Conservation (phyloP, 495 filamentous ascomycete genomes). For the Penicillium dipodomyicola region DNA sequence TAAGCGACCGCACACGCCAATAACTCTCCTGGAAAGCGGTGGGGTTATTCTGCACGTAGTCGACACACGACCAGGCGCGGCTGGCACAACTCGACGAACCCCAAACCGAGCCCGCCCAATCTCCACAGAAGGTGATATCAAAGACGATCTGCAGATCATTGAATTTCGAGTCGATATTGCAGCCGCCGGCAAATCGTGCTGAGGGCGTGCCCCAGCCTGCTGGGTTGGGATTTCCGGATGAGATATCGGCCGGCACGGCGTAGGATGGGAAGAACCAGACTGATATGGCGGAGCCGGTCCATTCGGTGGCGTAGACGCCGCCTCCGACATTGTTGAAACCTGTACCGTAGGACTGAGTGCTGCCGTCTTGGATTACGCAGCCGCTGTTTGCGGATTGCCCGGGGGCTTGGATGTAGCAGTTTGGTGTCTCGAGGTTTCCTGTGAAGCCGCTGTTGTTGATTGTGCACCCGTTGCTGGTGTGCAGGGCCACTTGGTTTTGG, state of each 20-base stretch:
- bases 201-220: constrained; percentile 56
- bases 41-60: constrained; percentile 63
- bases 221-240: constrained; percentile 51
- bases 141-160: constrained; percentile 63
- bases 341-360: constrained; percentile 47
- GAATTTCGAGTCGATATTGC: constrained; percentile 61
- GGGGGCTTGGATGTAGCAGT: constrained; percentile 54
- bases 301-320: constrained; percentile 64
- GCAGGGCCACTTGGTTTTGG: constrained; percentile 62
- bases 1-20: constrained; percentile 65
- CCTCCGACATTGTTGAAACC: constrained; percentile 58
- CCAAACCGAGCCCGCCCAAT: constrained; percentile 57
- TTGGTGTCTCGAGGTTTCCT: constrained; percentile 36
- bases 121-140: constrained; percentile 68
- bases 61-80: constrained; percentile 52
- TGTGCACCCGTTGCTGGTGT: constrained; percentile 59
- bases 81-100: constrained; percentile 28
- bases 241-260: constrained; percentile 53
- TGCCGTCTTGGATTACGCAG: constrained; percentile 47
- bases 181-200: constrained; percentile 57
- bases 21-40: constrained; percentile 59
- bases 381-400: constrained; percentile 49
- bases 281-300: constrained; percentile 56
- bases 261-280: constrained; percentile 58
- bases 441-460: constrained; percentile 49